phyloP scores from a whole-genome alignment of 106 monocot genomes.

The Allium cepa region DNA sequence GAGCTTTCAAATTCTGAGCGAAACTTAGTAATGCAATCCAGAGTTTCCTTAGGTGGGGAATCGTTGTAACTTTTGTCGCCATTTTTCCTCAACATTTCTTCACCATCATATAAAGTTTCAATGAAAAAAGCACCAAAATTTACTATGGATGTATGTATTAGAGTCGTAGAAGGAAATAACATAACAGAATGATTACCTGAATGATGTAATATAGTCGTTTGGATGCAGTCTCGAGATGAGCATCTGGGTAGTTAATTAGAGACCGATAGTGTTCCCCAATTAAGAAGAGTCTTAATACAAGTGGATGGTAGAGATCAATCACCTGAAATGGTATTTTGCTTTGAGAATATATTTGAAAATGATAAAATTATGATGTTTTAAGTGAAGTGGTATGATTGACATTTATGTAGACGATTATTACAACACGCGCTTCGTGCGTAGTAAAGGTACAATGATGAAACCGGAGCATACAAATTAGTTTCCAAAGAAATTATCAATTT shows the following conservation, averaged over 20 bases:
- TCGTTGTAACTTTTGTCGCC: slow-evolving; percentile 12
- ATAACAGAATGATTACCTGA: no score
- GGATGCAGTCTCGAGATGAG: slow-evolving; percentile 73
- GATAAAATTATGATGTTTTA: no score
- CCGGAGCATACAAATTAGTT: no score
- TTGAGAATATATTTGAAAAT: not conserved
- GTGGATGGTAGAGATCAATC: slow-evolving; percentile 74
- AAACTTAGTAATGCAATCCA: no score
- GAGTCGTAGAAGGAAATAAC: slow-evolving; percentile 14
- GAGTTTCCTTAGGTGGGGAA: no score
- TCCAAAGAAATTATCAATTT: no score
- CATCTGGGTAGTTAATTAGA: slow-evolving; percentile 67
- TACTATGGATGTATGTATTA: not conserved
- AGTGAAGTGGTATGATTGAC: no score
- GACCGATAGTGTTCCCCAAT: slow-evolving; percentile 86
- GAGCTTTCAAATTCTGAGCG: no score
- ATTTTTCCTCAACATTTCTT: slow-evolving; percentile 36
- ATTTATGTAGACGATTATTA: no score
- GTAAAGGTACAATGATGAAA: no score
- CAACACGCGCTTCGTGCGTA: no score
- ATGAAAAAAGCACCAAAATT: slow-evolving; percentile 5
- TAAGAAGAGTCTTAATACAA: slow-evolving; percentile 89
- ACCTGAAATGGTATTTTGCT: slow-evolving; percentile 42
- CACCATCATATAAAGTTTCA: slow-evolving; percentile 74
- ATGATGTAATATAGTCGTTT: slow-evolving; percentile 85